Base-by-base conservation (phyloP, 2,329 filamentous ascomycete genomes). In the Lizonia empirigonia region DNA sequence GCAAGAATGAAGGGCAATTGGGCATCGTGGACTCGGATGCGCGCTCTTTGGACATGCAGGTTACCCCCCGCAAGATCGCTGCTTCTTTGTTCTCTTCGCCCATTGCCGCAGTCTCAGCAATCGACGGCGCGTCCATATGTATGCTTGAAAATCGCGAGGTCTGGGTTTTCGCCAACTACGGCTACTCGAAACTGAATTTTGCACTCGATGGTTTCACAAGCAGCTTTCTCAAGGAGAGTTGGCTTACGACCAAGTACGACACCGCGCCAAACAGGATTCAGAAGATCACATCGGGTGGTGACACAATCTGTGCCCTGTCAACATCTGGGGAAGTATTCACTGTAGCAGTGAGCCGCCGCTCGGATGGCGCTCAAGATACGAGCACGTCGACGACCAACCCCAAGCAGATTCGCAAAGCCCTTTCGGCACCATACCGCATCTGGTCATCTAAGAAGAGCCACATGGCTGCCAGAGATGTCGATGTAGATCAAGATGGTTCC, bases 11-110 rank as follows among this genome's bases (percentile, higher is more conserved):
- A 62, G 94, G 94, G 1, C 94, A 99, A 71, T 82, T 99, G 37
- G 94, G 91, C 5, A 81, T 99, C 44, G 91, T 97, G 76, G 94
- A 97, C 70, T 93, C 94, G 0, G 93, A 97, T 74, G 95, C 94
- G 20, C 85, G 92, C 36, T 97, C 91, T 0, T 81, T 97, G 5
- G 90, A 94, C 61, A 77, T 88, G n/a, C 94, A 97, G 67, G 76
- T 82, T 16, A 85, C 84, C 0, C 94, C 94, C 19, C 85, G 94
- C 37, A 93, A 89, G 67, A 92, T 99, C 34, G 92, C 91, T 0
- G 90, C 91, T 0, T 94, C 91, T 0, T 80, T 96, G 1, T 89
- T 94, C 65, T 83, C 80, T 46, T 84, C 85, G 3, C 68, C 80
- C 0, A 96, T 99, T 44, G 77, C 82, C 20, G 89, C 88, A 70